Evolutionary conservation across 805 yeast genomes (phyloP).

Genomic region (Starmerella bombi): DNA sequence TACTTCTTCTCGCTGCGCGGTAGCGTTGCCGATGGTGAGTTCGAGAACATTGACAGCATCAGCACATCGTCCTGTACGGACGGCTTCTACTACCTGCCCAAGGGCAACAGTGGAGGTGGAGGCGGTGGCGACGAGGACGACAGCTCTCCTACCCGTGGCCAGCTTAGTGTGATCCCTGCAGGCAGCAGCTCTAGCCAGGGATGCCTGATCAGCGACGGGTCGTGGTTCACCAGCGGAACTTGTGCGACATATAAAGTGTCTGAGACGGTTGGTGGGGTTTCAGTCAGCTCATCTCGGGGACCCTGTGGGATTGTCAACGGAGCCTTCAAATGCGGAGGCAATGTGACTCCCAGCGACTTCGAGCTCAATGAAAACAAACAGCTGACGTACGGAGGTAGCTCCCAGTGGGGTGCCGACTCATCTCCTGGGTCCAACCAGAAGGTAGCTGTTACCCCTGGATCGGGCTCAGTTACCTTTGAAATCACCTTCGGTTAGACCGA

Average conservation of each 20-base stretch:
- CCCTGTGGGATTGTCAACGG: slow-evolving; percentile 39
- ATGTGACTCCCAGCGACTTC: slow-evolving; percentile 41
- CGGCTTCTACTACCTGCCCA: slow-evolving; percentile 65
- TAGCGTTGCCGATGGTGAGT: slow-evolving; percentile 51
- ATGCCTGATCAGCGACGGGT: slow-evolving; percentile 74
- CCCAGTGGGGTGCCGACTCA: slow-evolving; percentile 44
- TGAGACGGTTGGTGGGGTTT: slow-evolving; percentile 61
- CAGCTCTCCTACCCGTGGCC: slow-evolving; percentile 33
- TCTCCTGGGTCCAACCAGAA: slow-evolving; percentile 37
- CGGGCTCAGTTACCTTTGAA: background rate
- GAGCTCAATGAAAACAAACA: slow-evolving; percentile 35
- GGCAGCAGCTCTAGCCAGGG: slow-evolving; percentile 37
- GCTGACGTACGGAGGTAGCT: slow-evolving; percentile 49
- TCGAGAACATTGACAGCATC: slow-evolving; percentile 43
- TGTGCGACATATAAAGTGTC: slow-evolving; percentile 63
- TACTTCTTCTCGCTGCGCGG: slow-evolving; percentile 70
- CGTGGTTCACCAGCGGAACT: slow-evolving; percentile 67
- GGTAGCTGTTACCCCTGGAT: slow-evolving; percentile 33
- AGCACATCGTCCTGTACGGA: slow-evolving; percentile 52
- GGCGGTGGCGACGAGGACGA: slow-evolving; percentile 22
- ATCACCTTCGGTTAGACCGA: background rate
- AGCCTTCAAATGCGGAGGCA: slow-evolving; percentile 27
- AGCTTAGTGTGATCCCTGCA: slow-evolving; percentile 32
- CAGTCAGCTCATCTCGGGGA: slow-evolving; percentile 58
- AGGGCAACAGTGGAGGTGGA: slow-evolving; percentile 32